Base-by-base conservation (phyloP, 2,329 filamentous ascomycete species). In the Didymella pinodella region DNA sequence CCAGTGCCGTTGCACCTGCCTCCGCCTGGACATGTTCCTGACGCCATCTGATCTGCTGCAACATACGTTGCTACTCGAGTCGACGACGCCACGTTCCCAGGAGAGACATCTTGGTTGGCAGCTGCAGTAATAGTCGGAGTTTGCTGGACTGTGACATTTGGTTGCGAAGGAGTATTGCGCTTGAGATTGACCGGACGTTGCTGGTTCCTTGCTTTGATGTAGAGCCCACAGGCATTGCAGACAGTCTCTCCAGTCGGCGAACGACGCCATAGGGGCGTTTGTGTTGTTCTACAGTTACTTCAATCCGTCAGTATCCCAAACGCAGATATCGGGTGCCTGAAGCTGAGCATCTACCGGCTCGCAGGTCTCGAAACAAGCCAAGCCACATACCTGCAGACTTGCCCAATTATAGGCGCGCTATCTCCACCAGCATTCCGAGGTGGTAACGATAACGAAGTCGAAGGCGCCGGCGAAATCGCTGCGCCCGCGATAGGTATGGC, bases 1-100 rank as follows among this genome's bases (percentile, higher is more conserved):
- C 95, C 95, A 22, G 95, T 98, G 47, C 95, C 95, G 75, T 99
- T 98, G 77, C 95, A 99, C 58, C 90, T 90, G 38, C 95, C 95
- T 62, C 94, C 94, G 36, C 95, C 95, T 14, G 95, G 95, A 76
- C 95, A 99, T 12, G 93, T 96, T n/a, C 95, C 95, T 43, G 87
- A 86, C 4, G 88, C 82, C 44, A 86, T 88, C 66, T 91, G 88
- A 71, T 93, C 90, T 4, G 90, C 90, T 20, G 90, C 84, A 48
- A 95, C 90, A 72, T 93, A 94, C 3, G 88, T 92, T 29, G 90
- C 87, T 11, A 80, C 79, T 66, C 75, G 72, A 50, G 77, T 75
- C 38, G 76, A 78, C 46, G 73, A 71, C 44, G 72, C 72, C 32
- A 77, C 63, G 45, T 71, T 73, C 28, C 74, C 77, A 10, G 78